Percentiles rank a stretch among this genome's conserved stretches.
These are phyloP conservation scores for Chaetomiaceae sp. DNA, from an alignment of 2,329 filamentous ascomycete genomes.

Conservation along the genomic window DNA sequence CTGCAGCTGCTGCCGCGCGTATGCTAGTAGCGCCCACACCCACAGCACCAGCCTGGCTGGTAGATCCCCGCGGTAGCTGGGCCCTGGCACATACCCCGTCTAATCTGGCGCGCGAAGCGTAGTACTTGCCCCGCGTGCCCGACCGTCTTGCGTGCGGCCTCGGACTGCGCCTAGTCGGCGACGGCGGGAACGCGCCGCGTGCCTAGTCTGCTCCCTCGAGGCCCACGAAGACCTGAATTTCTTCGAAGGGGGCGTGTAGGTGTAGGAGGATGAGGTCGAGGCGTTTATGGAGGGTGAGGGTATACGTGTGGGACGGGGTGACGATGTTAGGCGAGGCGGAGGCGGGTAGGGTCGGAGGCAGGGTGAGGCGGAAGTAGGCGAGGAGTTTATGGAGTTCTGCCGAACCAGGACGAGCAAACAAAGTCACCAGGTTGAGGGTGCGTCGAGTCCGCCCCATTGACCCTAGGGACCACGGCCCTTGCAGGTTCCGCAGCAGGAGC, in stretches of 20 bases:
- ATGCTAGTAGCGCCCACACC: neutral
- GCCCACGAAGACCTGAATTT: neutral
- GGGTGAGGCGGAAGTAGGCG: slow-evolving; percentile 1
- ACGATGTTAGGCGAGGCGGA: neutral
- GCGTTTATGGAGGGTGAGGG: neutral
- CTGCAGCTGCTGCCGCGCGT: too few species aligned
- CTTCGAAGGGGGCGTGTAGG: slow-evolving; percentile 1
- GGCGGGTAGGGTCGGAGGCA: neutral
- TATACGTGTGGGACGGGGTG: neutral
- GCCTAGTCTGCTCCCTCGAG: slow-evolving; percentile 1
- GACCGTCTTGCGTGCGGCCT: neutral
- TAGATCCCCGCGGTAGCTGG: neutral
- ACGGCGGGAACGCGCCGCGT: neutral
- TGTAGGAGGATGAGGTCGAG: slow-evolving; percentile 1
- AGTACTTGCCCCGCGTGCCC: neutral
- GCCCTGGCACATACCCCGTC: neutral
- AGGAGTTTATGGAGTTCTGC: neutral
- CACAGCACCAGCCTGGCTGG: slow-evolving; percentile 3
- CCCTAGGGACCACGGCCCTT: too few species aligned
- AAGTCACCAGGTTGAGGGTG: too few species aligned
- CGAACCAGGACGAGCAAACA: too few species aligned
- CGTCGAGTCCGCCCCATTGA: too few species aligned
- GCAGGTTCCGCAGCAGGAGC: too few species aligned
- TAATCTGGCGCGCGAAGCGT: neutral
- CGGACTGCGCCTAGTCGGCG: neutral